Evolutionary conservation across 2,329 filamentous ascomycete genomes (phyloP).

Genomic region (Amauroascus niger): DNA sequence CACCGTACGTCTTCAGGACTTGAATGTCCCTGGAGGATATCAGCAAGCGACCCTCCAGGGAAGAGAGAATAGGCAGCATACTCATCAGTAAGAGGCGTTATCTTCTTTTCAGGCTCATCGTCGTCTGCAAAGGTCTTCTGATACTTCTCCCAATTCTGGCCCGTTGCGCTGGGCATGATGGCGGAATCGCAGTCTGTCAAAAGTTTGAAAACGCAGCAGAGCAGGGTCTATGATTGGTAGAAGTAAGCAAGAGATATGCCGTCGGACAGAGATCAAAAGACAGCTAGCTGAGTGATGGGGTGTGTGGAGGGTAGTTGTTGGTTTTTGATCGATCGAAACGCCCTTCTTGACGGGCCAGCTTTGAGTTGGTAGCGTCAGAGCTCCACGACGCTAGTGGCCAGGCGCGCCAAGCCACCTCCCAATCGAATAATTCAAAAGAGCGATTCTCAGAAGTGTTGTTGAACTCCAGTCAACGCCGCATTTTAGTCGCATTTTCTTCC

Average conservation of each 20-base stretch:
- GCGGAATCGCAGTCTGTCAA: conserved; percentile 21
- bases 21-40: conserved; percentile 72
- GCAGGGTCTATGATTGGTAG: background rate
- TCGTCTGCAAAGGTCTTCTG: conserved; percentile 94
- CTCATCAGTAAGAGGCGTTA: conserved; percentile 93
- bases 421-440: conserved; percentile 12
- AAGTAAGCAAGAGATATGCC: background rate
- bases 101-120: conserved; percentile 98
- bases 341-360: background rate
- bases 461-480: conserved; percentile 5
- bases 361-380: conserved; percentile 8
- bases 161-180: conserved; percentile 84
- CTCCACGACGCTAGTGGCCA: conserved; percentile 12
- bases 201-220: background rate
- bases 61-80: conserved; percentile 41
- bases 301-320: background rate
- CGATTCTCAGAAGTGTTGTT: background rate
- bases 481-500: conserved; percentile 17
- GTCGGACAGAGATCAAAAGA: background rate
- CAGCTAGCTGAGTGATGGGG: background rate
- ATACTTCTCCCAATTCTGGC: conserved; percentile 97
- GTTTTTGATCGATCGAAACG: conserved; percentile 2
- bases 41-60: conserved; percentile 20
- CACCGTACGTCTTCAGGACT: conserved; percentile 97
- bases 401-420: conserved; percentile 15